These are phyloP conservation scores for Gossypium davidsonii DNA, from an alignment of 441 rosid species.

Conservation along the genomic window DNA sequence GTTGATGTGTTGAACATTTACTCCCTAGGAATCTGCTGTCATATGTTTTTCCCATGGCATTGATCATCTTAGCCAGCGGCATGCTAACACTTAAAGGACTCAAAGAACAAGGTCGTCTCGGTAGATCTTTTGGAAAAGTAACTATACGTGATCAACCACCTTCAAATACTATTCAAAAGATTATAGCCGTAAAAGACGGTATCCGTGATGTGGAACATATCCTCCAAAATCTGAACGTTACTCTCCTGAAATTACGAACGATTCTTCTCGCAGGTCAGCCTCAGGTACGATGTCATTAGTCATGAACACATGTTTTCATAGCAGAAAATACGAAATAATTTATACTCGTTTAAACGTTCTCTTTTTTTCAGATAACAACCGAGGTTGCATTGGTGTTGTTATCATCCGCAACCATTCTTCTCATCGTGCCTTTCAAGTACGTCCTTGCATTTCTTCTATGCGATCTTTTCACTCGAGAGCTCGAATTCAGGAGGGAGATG, in stretches of 20 bases:
- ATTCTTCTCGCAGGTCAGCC: constrained; percentile 85
- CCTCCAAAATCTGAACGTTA: constrained; percentile 81
- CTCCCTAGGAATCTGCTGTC: constrained; percentile 62
- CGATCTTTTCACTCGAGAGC: constrained; percentile 84
- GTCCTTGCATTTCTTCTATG: constrained; percentile 56
- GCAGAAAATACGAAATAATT: not conserved
- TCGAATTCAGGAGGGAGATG: constrained; percentile 73
- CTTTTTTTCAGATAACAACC: constrained; percentile 55
- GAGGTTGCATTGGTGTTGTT: constrained; percentile 70
- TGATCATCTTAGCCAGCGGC: constrained; percentile 60
- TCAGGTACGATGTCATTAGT: constrained; percentile 48
- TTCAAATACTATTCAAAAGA: constrained; percentile 90
- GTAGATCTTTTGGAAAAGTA: constrained; percentile 79
- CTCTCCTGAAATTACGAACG: constrained; percentile 67
- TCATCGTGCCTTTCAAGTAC: constrained; percentile 77
- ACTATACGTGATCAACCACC: constrained; percentile 93
- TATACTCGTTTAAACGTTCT: not conserved
- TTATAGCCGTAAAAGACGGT: constrained; percentile 84
- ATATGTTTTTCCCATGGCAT: constrained; percentile 56
- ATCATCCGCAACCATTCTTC: constrained; percentile 49
- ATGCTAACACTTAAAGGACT: constrained; percentile 90
- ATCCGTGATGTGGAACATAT: constrained; percentile 74
- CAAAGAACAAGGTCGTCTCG: constrained; percentile 91
- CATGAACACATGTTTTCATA: not conserved
- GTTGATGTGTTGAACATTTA: constrained; percentile 7